Conservation (phyloP, 768 basidiomycete species). For the Mycena pura region DNA sequence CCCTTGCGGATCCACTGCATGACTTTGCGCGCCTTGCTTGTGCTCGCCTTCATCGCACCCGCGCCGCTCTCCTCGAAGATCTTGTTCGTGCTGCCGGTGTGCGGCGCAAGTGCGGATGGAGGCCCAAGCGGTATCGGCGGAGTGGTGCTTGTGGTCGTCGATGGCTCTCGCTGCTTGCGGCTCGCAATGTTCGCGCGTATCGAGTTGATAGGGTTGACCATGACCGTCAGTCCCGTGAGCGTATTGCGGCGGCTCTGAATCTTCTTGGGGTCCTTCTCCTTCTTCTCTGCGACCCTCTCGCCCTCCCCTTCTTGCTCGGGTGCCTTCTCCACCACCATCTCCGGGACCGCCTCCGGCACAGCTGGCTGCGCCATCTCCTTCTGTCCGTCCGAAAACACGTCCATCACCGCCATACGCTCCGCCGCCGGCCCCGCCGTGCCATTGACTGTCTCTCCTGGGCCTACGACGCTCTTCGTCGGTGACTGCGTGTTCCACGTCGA, state of each 20-base stretch:
- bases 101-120: constrained; percentile 12
- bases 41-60: constrained; percentile 65
- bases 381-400: constrained; percentile 15
- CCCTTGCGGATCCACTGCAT: constrained; percentile 95
- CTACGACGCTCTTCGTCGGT: constrained; percentile 15
- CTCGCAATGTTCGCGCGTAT: constrained; percentile 50
- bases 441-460: constrained; percentile 14
- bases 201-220: constrained; percentile 79
- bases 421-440: constrained; percentile 6
- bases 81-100: constrained; percentile 21
- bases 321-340: constrained; percentile 23
- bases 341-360: neutral
- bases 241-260: constrained; percentile 82
- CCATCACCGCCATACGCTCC: constrained; percentile 22
- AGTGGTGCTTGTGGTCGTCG: constrained; percentile 31
- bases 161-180: constrained; percentile 41
- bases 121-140: constrained; percentile 13
- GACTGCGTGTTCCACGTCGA: constrained; percentile 23
- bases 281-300: constrained; percentile 31
- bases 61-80: constrained; percentile 40
- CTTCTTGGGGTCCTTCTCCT: constrained; percentile 56
- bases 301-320: constrained; percentile 22
- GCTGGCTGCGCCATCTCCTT: constrained; percentile 19
- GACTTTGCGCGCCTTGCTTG: constrained; percentile 91
- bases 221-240: constrained; percentile 63